Base-by-base conservation (phyloP, 495 filamentous ascomycete species). In the Stereocaulon alpinum region DNA sequence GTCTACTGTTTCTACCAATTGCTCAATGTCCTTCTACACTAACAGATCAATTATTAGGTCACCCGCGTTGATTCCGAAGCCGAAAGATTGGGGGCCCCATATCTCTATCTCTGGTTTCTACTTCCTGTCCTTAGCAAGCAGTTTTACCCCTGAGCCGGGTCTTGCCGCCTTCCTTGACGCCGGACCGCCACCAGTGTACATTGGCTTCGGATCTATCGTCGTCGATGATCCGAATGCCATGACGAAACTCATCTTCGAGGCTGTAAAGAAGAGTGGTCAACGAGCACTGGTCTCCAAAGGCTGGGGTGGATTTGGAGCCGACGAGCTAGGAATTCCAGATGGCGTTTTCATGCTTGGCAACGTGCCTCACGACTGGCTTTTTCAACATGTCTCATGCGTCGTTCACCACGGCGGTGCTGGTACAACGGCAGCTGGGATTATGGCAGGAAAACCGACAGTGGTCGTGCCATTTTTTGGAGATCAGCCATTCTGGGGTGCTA, bases 391-490 rank as follows among this genome's bases (percentile, higher is more conserved):
- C 0, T 83, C 86, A 1, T 80, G 77, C 50, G 88, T 94, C 2
- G 82, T 89, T 14, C 88, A 94, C 58, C 88, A 91, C 61, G 88
- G 88, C 40, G 88, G 88, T 34, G 88, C 88, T 7, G 88, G 88
- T 30, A 92, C 88, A 11, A 90, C 86, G 11, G 88, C 88, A 3
- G 83, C 82, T 3, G 87, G 88, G 5, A 81, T 93, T 49, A 75
- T 82, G 3, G 70, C 77, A 0, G 86, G 84, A 1, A 78, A 80
- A 40, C 88, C 88, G 4, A 91, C 88, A 0, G 77, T 88, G 1
- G 77, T 93, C 27, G 81, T 93, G 10, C 88, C 88, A 0, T 93
- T 93, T 72, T 92, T 93, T 64, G 88, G 88, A 5, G 88, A 92
- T 58, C 87, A 92, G 66, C 84, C 86, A 2, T 92, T 91, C 61